Base-by-base conservation (phyloP, 164 flowering plant genomes). In the Aristolochia contorta region DNA sequence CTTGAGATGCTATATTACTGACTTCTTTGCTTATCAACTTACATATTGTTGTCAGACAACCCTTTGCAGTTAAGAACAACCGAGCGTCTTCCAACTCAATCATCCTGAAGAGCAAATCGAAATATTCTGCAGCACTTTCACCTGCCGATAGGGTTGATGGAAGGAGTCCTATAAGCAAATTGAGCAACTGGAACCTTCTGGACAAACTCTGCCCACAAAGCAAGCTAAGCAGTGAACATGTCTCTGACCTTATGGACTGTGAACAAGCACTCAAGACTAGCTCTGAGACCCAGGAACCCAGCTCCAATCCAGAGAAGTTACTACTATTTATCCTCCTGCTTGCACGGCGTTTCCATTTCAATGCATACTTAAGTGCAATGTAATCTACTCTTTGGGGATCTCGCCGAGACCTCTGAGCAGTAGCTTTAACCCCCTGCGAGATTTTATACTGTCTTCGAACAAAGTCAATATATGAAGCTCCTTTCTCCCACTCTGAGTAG, bases 401-500 rank as follows among this genome's bases (percentile, higher is more conserved):
- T 46, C 50, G 19, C 32, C 96, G 82, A 62, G 95, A 79, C 72
- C 78, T 88, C 64, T 80, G 90, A 16, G 72, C 69, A 27, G 74
- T 37, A 56, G 75, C 71, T 77, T 77, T 89, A 54, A 79, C 78
- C 15, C 84, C 77, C 76, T 80, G 91, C 46, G 96, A 85, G 24
- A 83, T 89, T 69, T 84, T 88, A 68, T 86, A 94, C 61, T 89
- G 97, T 78, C 99, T 84, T 72, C 99, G 78, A 47, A 94, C 97
- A 82, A 94, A 94, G 71, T 94, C 99, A 72, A 94, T 82, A 83
- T 94, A 94, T 0, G 99, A 82, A 41, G 97, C 95, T 46, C 99
- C 99, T 57, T 76, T 89, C 60, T 91, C 99, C 99, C 99, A 94
- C 55, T 94, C 99, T 12, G 93, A 75, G 66, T 94, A 94, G 83